Percentiles rank a stretch among this genome's conserved stretches.
Evolutionary conservation across 306 rosid genomes (phyloP).

Genomic region (Rosa persica): DNA sequence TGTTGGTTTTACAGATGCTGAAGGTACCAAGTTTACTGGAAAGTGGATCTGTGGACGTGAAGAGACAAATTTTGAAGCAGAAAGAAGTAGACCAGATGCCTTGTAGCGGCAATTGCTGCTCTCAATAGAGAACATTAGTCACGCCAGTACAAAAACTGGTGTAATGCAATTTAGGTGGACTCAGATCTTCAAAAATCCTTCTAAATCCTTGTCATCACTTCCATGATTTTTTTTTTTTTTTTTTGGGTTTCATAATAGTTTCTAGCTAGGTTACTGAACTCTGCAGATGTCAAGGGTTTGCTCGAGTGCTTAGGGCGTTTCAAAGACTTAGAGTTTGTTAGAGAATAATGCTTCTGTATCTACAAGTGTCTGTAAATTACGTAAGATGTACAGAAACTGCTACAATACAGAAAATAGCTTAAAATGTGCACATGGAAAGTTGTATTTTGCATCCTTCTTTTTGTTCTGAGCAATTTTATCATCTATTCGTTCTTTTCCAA

Average conservation of each 20-base stretch:
- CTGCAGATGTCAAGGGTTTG: slow-evolving; percentile 5
- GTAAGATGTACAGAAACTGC: slow-evolving; percentile 3
- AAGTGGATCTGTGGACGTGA: slow-evolving; percentile 58
- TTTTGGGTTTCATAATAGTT: background rate
- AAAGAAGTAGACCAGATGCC: slow-evolving; percentile 32
- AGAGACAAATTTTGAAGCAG: slow-evolving; percentile 57
- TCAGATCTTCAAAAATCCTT: slow-evolving; percentile 12
- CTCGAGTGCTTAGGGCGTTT: background rate
- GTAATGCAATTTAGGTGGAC: slow-evolving; percentile 3
- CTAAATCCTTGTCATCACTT: slow-evolving; percentile 17
- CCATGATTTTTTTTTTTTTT: background rate
- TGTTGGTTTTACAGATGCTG: slow-evolving; percentile 52
- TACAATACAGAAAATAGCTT: background rate
- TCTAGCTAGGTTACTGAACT: background rate
- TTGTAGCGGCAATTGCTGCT: slow-evolving; percentile 54
- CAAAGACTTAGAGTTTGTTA: background rate
- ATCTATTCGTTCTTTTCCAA: background rate
- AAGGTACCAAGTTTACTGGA: slow-evolving; percentile 71
- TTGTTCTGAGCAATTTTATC: background rate
- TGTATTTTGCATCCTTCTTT: background rate
- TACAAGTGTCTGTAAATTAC: background rate
- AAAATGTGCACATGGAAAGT: background rate
- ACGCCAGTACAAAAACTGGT: slow-evolving; percentile 11
- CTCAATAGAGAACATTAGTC: slow-evolving; percentile 24
- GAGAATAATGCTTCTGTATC: slow-evolving; percentile 11